phyloP scores from a whole-genome alignment of 169 alveolate genomes.

The Cryptosporidium sp. region DNA sequence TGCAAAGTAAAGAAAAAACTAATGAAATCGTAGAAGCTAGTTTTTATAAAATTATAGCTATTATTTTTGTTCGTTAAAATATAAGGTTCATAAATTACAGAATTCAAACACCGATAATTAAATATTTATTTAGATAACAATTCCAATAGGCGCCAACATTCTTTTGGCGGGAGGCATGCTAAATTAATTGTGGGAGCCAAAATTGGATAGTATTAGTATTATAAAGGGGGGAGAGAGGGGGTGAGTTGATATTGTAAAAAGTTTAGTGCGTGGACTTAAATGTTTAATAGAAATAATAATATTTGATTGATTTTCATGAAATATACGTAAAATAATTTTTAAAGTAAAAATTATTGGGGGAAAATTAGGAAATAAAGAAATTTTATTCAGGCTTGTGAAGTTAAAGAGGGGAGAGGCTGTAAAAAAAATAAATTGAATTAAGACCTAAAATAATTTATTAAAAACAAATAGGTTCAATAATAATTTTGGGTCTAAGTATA shows the following conservation, averaged over 20 bases:
- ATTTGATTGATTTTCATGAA: background rate
- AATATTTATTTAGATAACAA: too few species aligned
- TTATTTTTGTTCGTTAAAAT: too few species aligned
- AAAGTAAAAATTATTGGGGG: background rate
- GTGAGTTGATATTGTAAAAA: background rate
- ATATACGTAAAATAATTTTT: slow-evolving; percentile 4
- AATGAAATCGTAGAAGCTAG: too few species aligned
- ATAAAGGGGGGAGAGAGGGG: background rate
- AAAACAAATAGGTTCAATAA: background rate
- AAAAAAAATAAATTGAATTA: slow-evolving; percentile 2
- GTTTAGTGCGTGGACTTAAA: background rate
- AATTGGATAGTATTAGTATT: background rate
- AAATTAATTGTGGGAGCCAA: background rate
- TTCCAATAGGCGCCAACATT: background rate
- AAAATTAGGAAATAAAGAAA: slow-evolving; percentile 1
- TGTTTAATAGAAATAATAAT: background rate
- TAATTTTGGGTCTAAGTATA: background rate
- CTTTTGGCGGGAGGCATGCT: background rate
- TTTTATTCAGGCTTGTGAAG: background rate
- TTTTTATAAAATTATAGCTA: too few species aligned
- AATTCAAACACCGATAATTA: too few species aligned
- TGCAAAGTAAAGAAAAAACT: too few species aligned
- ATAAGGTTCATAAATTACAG: too few species aligned
- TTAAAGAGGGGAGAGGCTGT: background rate
- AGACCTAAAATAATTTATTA: background rate